Evolutionary conservation across 257 asterid species (phyloP), one percentile per base, ranked within the genome.

Genomic region (Solanum tarapatanum): DNA sequence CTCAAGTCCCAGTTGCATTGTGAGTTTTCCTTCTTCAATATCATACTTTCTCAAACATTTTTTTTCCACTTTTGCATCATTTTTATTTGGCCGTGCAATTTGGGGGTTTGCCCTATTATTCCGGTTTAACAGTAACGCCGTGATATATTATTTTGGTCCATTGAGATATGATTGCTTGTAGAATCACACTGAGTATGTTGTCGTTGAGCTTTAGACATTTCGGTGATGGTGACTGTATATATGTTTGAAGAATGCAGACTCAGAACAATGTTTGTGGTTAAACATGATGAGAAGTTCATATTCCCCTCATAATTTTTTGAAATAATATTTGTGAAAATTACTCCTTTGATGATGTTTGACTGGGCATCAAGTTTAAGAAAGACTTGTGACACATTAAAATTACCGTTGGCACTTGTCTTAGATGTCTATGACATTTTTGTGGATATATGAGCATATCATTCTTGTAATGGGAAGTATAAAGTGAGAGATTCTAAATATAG

Each of bases 1-100:
- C 92, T 43, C 89, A 90, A 84, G 89, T 88, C 84, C 90, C 93
- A 62, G 82, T 11, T 82, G 87, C 89, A 73, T 87, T 11, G 95
- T 93, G 80, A 90, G 96, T 35, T 89, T 89, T 87, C 11, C 77
- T 66, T 37, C 51, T 33, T 41, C 41, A 43, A 68, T 66, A 30
- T 16, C 84, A 45, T 80, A 45, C 51, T 16, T 14, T 80, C 17
- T 45, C 26, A 16, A 5, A 43, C 35, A n/a, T 16, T 60, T 85
- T 16, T 4, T 10, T 17, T 11, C 24, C 17, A 32, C 36, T 82
- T 48, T 17, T 32, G 41, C 37, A 6, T 48, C 39, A 48, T 51
- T 30, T 43, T 10, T 82, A 82, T 30, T 48, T 82, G 85, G 37
- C 21, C 8, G 12, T 82, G 85, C 45, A 17, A 30, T 82, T 51